These are phyloP conservation scores for Afroboletus lepidellus DNA, from an alignment of 1,284 basidiomycete genomes.

Conservation along the genomic window DNA sequence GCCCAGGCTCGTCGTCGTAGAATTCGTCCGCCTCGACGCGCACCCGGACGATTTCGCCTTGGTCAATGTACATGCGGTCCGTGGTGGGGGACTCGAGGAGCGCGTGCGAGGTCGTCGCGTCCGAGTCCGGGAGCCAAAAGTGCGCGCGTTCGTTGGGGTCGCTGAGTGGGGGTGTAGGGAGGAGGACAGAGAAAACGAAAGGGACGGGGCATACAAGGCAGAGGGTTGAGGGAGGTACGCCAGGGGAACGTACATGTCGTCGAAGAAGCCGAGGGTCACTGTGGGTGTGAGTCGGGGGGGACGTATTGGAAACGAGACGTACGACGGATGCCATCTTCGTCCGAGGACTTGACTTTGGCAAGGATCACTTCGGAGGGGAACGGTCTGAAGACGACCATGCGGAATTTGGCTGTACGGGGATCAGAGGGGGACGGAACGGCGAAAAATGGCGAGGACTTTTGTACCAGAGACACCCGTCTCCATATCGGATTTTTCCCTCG, in stretches of 20 bases:
- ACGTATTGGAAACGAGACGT: constrained; percentile 28
- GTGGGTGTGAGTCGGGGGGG: background rate
- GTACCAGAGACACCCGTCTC: constrained; percentile 94
- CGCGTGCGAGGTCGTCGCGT: constrained; percentile 54
- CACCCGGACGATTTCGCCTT: constrained; percentile 81
- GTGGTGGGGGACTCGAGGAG: constrained; percentile 66
- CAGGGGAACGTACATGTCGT: constrained; percentile 83
- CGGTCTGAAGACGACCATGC: constrained; percentile 89
- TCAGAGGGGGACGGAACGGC: background rate
- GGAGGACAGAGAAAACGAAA: background rate
- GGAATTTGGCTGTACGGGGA: constrained; percentile 69
- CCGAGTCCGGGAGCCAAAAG: constrained; percentile 75
- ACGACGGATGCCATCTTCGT: constrained; percentile 83
- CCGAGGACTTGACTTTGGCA: constrained; percentile 84
- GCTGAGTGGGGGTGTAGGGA: constrained; percentile 37
- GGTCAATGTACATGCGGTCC: constrained; percentile 85
- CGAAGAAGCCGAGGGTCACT: constrained; percentile 93
- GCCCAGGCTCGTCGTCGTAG: constrained; percentile 88
- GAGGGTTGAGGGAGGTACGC: constrained; percentile 75
- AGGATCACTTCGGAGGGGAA: constrained; percentile 89
- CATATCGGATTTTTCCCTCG: constrained; percentile 92
- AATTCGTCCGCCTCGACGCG: constrained; percentile 88
- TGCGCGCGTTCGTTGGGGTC: constrained; percentile 80
- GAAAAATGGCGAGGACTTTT: constrained; percentile 58
- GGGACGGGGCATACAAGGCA: constrained; percentile 59